These are phyloP conservation scores for Ascoidea tarda DNA, from an alignment of 805 yeast species.

Conservation along the genomic window DNA sequence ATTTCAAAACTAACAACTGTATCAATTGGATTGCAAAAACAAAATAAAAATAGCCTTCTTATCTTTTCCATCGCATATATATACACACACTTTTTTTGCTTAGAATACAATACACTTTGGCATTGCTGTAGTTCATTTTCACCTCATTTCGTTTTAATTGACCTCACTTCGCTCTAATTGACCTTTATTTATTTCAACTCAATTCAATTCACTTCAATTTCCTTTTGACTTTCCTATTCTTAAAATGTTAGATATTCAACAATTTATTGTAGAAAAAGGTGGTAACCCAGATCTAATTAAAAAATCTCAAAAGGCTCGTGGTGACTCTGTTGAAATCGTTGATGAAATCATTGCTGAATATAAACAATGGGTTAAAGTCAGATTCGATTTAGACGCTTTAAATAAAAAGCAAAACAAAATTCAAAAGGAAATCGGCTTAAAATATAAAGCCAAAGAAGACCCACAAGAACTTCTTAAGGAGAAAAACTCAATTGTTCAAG, in stretches of 20 bases:
- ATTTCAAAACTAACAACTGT: too few species aligned
- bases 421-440: conserved; percentile 87
- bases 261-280: conserved; percentile 92
- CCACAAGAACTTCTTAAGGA: conserved; percentile 70
- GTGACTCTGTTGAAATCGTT: conserved; percentile 85
- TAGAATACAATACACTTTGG: too few species aligned
- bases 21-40: too few species aligned
- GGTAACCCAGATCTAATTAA: conserved; percentile 87
- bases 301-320: conserved; percentile 86
- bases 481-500: conserved; percentile 60
- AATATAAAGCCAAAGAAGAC: conserved; percentile 91
- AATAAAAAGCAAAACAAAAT: conserved; percentile 81
- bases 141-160: too few species aligned
- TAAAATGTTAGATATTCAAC: conserved; percentile 79
- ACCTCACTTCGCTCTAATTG: too few species aligned
- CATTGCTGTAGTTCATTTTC: too few species aligned
- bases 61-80: too few species aligned
- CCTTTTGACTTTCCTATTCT: background rate
- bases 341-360: conserved; percentile 90
- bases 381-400: conserved; percentile 79
- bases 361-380: conserved; percentile 81
- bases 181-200: too few species aligned
- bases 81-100: too few species aligned
- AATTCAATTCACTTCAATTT: too few species aligned
- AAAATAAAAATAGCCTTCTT: too few species aligned